Base-by-base conservation (phyloP, 805 yeast species). In the Saturnispora mendoncae region DNA sequence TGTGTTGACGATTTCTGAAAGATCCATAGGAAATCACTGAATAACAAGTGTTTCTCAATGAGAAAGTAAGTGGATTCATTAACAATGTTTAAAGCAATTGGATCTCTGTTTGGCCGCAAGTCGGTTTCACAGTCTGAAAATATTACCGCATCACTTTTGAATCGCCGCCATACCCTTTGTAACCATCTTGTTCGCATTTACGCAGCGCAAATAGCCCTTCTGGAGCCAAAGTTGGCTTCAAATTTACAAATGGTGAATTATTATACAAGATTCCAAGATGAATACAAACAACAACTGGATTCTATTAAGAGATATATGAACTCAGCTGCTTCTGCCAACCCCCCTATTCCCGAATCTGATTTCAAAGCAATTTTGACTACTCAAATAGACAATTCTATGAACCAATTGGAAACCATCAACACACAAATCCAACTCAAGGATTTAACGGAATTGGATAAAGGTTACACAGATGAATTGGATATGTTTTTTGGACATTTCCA, bases 401-500 rank as follows among this genome's bases (percentile, higher is more conserved):
- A 21, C 3, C 50, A 50, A 38, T 42, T 50, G 21, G 42, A 43
- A 31, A 4, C 12, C n/a, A 45, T 42, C 20, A 42, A 49, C 33
- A n/a, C 34, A 6, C 26, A 36, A 21, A 38, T 47, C 12, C 33
- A 36, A 8, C 27, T 36, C 14, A 23, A 23, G 15, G 57, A 57
- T 38, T 35, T 53, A 6, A 19, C 18, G 15, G 47, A 51, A 47
- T 42, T 57, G 9, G 47, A 50, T 27, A 18, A 38, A 4, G 36
- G 51, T 40, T 57, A 57, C 28, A 40, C 49, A 3, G 20, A 31
- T 8, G 9, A 33, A 5, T 48, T 57, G 10, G 55, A 57, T 36
- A 4, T 17, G 3, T 57, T 57, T 33, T 43, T 57, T n/a, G 42
- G 44, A 6, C 39, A 45, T 6, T 57, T 52, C 39, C 62, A 57